Conservation (phyloP, 495 filamentous ascomycete species). For the Lasiosphaeris hirsuta region DNA sequence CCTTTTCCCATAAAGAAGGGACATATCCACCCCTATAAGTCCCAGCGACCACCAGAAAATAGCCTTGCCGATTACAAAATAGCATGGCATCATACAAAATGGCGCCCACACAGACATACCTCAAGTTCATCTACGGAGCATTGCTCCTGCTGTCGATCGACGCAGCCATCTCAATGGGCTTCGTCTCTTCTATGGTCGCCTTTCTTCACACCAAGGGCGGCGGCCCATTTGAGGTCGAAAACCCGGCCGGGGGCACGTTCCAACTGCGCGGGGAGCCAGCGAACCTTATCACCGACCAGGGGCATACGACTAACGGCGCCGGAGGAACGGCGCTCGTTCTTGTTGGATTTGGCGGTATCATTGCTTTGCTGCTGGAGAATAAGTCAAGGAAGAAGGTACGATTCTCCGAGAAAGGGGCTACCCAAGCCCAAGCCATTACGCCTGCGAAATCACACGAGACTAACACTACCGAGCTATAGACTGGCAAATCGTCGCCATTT, state of each 20-base stretch:
- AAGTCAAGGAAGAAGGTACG: slow-evolving; percentile 27
- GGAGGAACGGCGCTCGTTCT: slow-evolving; percentile 49
- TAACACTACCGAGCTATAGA: slow-evolving; percentile 13
- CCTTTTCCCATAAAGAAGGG: too few species aligned
- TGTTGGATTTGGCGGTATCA: slow-evolving; percentile 43
- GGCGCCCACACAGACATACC: slow-evolving; percentile 1
- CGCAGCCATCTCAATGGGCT: slow-evolving; percentile 40
- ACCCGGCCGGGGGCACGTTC: slow-evolving; percentile 28
- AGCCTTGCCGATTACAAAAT: too few species aligned
- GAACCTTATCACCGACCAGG: slow-evolving; percentile 42
- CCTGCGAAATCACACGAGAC: neutral
- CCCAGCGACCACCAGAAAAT: too few species aligned
- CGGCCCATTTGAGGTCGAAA: slow-evolving; percentile 34
- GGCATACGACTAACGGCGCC: slow-evolving; percentile 49
- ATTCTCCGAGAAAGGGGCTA: neutral
- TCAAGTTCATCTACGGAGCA: slow-evolving; percentile 26
- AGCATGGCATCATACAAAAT: too few species aligned
- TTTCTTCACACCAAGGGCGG: slow-evolving; percentile 42
- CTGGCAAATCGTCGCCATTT: slow-evolving; percentile 19
- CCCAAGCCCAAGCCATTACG: neutral
- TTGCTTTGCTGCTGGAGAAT: slow-evolving; percentile 37
- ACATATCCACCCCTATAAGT: too few species aligned
- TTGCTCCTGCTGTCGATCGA: slow-evolving; percentile 41
- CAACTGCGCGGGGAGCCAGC: slow-evolving; percentile 40
- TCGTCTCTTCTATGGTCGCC: slow-evolving; percentile 48